phyloP scores from a whole-genome alignment of 2,329 filamentous ascomycete species.

The Sporothrix pallida region DNA sequence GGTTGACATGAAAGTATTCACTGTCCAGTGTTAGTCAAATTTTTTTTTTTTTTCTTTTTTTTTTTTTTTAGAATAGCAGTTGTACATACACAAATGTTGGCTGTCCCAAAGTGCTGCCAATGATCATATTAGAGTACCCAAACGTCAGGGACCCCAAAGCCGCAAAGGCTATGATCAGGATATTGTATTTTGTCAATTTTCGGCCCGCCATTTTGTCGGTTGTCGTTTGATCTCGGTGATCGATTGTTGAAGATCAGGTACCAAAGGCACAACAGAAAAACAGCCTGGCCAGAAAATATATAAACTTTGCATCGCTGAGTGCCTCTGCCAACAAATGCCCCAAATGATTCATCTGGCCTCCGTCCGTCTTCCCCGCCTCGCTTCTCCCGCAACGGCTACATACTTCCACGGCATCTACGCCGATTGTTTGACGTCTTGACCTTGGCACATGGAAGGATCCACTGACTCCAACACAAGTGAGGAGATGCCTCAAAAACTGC shows the following conservation, averaged over 20 bases:
- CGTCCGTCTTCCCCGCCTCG: background rate
- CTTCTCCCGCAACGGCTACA: background rate
- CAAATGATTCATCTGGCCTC: too few relatives aligned
- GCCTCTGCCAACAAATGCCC: too few relatives aligned
- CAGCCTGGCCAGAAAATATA: too few relatives aligned
- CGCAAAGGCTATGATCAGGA: constrained; percentile 24
- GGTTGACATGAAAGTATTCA: constrained; percentile 1
- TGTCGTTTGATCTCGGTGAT: background rate
- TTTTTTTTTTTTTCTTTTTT: background rate
- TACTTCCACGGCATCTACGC: background rate
- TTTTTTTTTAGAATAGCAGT: too few relatives aligned
- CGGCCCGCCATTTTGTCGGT: constrained; percentile 6
- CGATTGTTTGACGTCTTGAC: too few relatives aligned
- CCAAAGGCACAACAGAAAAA: too few relatives aligned
- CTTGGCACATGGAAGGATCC: too few relatives aligned
- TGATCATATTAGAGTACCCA: constrained; percentile 18
- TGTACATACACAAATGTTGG: constrained; percentile 5
- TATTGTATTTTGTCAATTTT: constrained; percentile 5
- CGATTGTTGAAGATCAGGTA: background rate
- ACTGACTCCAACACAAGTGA: too few relatives aligned
- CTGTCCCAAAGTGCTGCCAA: constrained; percentile 15
- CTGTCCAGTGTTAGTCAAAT: background rate
- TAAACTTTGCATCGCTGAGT: too few relatives aligned
- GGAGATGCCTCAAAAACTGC: too few relatives aligned
- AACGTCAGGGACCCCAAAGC: constrained; percentile 25